Evolutionary conservation across 2,329 filamentous ascomycete species (phyloP).

Genomic region (Phoma sp.): DNA sequence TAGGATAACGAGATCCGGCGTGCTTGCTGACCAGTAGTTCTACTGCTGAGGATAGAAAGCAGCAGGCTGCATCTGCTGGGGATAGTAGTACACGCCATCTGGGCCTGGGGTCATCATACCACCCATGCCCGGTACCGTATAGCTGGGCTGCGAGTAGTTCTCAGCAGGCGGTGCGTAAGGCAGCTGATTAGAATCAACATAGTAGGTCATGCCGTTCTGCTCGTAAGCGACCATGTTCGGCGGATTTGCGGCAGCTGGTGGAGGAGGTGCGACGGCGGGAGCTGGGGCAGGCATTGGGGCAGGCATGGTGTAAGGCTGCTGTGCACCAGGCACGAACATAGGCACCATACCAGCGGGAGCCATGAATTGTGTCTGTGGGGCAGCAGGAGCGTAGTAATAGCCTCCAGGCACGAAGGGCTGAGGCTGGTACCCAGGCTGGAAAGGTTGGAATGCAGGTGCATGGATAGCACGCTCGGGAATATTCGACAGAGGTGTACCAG

Average conservation of each 20-base stretch:
- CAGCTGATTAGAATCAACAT: slow-evolving; percentile 81
- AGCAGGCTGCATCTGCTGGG: slow-evolving; percentile 55
- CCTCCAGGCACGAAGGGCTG: slow-evolving; percentile 48
- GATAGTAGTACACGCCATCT: slow-evolving; percentile 63
- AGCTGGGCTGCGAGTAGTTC: slow-evolving; percentile 52
- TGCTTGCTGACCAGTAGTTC: neutral
- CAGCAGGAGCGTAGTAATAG: slow-evolving; percentile 68
- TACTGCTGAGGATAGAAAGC: slow-evolving; percentile 64
- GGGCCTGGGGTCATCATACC: slow-evolving; percentile 75
- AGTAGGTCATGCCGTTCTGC: slow-evolving; percentile 95
- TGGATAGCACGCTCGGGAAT: slow-evolving; percentile 93
- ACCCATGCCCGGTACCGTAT: slow-evolving; percentile 69
- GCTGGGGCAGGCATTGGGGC: slow-evolving; percentile 32
- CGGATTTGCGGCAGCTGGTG: slow-evolving; percentile 47
- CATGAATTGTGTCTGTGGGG: slow-evolving; percentile 50
- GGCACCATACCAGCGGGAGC: slow-evolving; percentile 57
- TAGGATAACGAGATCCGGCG: neutral
- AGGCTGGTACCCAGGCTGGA: slow-evolving; percentile 61
- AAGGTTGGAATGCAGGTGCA: slow-evolving; percentile 82
- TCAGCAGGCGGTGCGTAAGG: slow-evolving; percentile 54
- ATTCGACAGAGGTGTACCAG: slow-evolving; percentile 83
- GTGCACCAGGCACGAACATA: slow-evolving; percentile 63
- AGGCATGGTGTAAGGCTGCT: slow-evolving; percentile 54
- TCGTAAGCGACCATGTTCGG: slow-evolving; percentile 76
- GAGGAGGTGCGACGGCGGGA: slow-evolving; percentile 43